These are phyloP conservation scores for Rhodosporidiobolus sp. DNA, from an alignment of 768 basidiomycete genomes.

Conservation along the genomic window DNA sequence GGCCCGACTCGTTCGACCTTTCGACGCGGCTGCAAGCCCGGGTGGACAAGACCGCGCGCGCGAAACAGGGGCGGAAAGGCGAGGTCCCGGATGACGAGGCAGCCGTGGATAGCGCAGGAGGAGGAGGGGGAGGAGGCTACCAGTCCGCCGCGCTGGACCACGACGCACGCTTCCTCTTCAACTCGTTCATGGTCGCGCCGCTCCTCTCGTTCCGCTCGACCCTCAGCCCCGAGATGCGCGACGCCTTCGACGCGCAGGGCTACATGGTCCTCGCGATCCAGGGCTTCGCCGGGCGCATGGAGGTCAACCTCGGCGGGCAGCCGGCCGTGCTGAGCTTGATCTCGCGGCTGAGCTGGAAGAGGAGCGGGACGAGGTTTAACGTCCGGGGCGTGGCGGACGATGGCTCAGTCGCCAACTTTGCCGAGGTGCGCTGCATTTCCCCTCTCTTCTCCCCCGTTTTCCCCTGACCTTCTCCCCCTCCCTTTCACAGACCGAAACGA, in stretches of 20 bases:
- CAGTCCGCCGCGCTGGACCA: constrained; percentile 51
- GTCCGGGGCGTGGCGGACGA: constrained; percentile 52
- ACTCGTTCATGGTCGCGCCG: constrained; percentile 81
- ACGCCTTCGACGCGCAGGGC: constrained; percentile 74
- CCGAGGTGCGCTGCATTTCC: constrained; percentile 62
- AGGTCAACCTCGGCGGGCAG: constrained; percentile 68
- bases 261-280: constrained; percentile 90
- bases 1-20: constrained; percentile 74
- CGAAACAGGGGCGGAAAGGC: constrained; percentile 2
- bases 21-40: constrained; percentile 75
- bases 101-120: not conserved
- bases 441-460: not conserved
- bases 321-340: constrained; percentile 76
- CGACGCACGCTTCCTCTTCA: constrained; percentile 91
- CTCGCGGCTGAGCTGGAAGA: constrained; percentile 84
- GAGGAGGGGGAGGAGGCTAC: constrained; percentile 26
- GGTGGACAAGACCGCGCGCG: constrained; percentile 47
- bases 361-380: constrained; percentile 95
- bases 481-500: constrained; percentile 55
- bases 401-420: constrained; percentile 91
- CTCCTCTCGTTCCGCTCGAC: constrained; percentile 82
- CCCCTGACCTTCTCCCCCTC: not conserved
- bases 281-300: constrained; percentile 82
- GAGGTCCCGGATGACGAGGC: constrained; percentile 40
- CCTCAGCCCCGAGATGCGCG: constrained; percentile 65